phyloP scores from a whole-genome alignment of 257 asterid genomes.

The Scutellaria barbata region DNA sequence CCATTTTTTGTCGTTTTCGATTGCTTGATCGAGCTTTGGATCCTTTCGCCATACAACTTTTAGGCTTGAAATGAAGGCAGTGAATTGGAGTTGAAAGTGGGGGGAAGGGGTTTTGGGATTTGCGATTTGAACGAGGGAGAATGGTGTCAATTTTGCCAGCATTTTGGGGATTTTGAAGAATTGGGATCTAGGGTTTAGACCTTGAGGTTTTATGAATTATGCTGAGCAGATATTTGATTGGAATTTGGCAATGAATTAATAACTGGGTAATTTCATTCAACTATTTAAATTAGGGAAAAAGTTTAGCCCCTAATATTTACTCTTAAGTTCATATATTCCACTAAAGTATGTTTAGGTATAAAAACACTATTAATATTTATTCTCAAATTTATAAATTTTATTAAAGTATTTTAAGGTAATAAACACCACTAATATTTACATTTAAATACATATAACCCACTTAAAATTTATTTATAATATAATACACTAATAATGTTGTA shows the following conservation, averaged over 20 bases:
- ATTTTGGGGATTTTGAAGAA: constrained; percentile 30
- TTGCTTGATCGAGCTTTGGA: constrained; percentile 76
- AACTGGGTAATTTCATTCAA: no score
- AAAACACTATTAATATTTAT: no score
- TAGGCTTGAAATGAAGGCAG: constrained; percentile 73
- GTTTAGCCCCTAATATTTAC: no score
- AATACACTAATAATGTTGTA: no score
- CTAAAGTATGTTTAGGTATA: no score
- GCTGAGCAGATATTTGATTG: background rate
- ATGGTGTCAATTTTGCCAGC: constrained; percentile 35
- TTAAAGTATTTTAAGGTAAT: no score
- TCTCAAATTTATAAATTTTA: no score
- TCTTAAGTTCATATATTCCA: no score
- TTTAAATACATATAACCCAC: no score
- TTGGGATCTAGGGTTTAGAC: constrained; percentile 34
- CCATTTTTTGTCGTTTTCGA: constrained; percentile 84
- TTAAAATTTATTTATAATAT: no score
- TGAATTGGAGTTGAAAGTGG: constrained; percentile 42
- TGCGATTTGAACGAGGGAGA: constrained; percentile 14
- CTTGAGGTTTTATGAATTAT: constrained; percentile 27
- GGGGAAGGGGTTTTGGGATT: constrained; percentile 3
- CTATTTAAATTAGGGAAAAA: no score
- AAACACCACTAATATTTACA: no score
- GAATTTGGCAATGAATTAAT: background rate
- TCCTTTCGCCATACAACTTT: constrained; percentile 88